A percentile compares a stretch with the other conserved stretches of the same genome.
These are phyloP conservation scores for Aspergillus conjunctus DNA, from an alignment of 495 filamentous ascomycete species.

Conservation along the genomic window DNA sequence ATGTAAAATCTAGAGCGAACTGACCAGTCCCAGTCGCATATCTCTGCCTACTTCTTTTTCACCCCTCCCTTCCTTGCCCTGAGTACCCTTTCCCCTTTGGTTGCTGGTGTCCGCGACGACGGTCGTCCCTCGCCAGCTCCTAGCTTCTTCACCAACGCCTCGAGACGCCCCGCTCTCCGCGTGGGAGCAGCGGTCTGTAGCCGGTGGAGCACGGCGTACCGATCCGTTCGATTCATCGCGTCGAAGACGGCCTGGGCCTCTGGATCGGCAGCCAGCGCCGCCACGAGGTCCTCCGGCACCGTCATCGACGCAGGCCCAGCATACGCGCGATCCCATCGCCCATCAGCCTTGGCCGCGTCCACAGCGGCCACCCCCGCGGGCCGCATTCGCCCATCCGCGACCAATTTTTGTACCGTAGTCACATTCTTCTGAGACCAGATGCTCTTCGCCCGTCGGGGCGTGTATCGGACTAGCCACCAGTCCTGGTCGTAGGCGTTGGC, in stretches of 20 bases:
- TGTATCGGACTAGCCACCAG: conserved; percentile 54
- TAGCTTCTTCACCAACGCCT: conserved; percentile 17
- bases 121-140: too few species aligned
- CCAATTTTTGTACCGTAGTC: conserved; percentile 42
- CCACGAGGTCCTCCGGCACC: conserved; percentile 48
- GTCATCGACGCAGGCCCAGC: conserved; percentile 43
- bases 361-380: conserved; percentile 49
- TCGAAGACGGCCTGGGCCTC: conserved; percentile 42
- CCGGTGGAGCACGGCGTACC: conserved; percentile 46
- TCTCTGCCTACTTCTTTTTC: too few species aligned
- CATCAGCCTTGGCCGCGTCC: conserved; percentile 56
- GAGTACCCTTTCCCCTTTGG: too few species aligned
- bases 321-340: conserved; percentile 59
- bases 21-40: too few species aligned
- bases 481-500: conserved; percentile 40
- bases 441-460: conserved; percentile 54
- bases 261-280: conserved; percentile 31
- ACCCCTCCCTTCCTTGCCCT: too few species aligned
- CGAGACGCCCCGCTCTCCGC: conserved; percentile 26
- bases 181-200: conserved; percentile 39
- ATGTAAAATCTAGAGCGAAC: too few species aligned
- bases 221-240: conserved; percentile 40
- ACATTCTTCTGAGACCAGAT: conserved; percentile 58
- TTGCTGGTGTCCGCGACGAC: too few species aligned
- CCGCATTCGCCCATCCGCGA: conserved; percentile 48